These are phyloP conservation scores for Coemansia pectinata DNA, from an alignment of 192 early-diverging fungal species.

Conservation along the genomic window DNA sequence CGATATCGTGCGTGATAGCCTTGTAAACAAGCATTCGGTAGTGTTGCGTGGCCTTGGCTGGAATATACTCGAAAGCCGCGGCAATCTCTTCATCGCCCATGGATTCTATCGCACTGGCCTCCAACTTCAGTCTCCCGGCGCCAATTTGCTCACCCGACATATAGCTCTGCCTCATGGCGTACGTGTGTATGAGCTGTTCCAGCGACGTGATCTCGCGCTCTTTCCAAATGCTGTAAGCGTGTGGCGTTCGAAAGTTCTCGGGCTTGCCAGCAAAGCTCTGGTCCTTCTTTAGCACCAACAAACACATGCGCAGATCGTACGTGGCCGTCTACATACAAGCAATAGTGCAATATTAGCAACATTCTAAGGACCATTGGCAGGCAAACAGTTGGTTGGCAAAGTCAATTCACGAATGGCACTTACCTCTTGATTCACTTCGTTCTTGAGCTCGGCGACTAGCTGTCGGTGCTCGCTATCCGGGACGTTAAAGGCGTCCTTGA, in stretches of 20 bases:
- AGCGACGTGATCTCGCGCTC: slow-evolving; percentile 50
- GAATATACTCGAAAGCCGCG: slow-evolving; percentile 50
- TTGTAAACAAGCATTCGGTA: slow-evolving; percentile 32
- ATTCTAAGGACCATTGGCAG: neutral
- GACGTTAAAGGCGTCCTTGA: slow-evolving; percentile 36
- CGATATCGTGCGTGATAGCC: slow-evolving; percentile 43
- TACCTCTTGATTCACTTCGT: slow-evolving; percentile 50
- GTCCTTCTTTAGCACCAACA: slow-evolving; percentile 44
- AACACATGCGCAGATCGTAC: slow-evolving; percentile 44
- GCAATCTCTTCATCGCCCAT: slow-evolving; percentile 42
- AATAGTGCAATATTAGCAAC: neutral
- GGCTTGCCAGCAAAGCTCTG: slow-evolving; percentile 52
- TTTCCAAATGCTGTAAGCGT: slow-evolving; percentile 52
- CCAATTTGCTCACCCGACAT: slow-evolving; percentile 48
- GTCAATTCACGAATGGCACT: neutral
- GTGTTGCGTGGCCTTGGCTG: slow-evolving; percentile 30
- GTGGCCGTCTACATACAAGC: slow-evolving; percentile 34
- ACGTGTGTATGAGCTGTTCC: slow-evolving; percentile 51
- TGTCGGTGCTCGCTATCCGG: slow-evolving; percentile 34
- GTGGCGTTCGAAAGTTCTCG: slow-evolving; percentile 32
- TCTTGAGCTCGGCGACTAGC: slow-evolving; percentile 31
- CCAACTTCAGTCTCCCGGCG: slow-evolving; percentile 32
- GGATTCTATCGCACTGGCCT: slow-evolving; percentile 29
- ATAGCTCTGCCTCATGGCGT: slow-evolving; percentile 38
- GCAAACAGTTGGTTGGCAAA: neutral